Evolutionary conservation across 768 basidiomycete species (phyloP).

Genomic region (Termitomyces bulborhizus): DNA sequence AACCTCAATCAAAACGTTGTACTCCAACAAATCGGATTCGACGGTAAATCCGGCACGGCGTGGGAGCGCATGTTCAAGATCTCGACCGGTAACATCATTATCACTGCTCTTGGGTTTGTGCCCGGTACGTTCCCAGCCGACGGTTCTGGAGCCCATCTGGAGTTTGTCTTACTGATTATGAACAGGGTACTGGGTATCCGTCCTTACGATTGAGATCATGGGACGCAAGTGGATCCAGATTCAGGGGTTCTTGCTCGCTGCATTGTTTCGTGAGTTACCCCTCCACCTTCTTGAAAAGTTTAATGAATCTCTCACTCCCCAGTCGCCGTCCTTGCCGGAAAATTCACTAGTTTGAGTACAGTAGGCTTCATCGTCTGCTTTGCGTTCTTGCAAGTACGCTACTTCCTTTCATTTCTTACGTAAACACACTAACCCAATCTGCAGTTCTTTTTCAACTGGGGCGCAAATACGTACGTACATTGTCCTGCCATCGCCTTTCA

Average conservation of each 20-base stretch:
- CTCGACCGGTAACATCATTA: constrained; percentile 61
- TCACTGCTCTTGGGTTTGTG: constrained; percentile 71
- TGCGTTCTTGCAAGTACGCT: constrained; percentile 50
- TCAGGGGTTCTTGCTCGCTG: constrained; percentile 67
- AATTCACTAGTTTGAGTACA: constrained; percentile 50
- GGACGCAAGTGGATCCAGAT: constrained; percentile 75
- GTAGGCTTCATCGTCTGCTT: constrained; percentile 68
- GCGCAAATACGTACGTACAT: constrained; percentile 54
- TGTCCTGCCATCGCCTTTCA: not conserved
- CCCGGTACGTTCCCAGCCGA: constrained; percentile 38
- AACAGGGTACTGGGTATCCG: constrained; percentile 61
- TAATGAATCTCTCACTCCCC: not conserved
- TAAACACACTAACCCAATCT: not conserved
- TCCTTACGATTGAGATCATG: constrained; percentile 65
- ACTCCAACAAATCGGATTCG: constrained; percentile 67
- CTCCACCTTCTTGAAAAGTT: no score
- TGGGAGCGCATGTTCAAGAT: constrained; percentile 67
- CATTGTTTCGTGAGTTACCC: constrained; percentile 50
- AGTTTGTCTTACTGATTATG: no score
- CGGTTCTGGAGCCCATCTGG: no score
- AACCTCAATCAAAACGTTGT: constrained; percentile 70
- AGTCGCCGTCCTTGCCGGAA: constrained; percentile 56
- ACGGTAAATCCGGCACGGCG: constrained; percentile 45
- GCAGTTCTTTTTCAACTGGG: constrained; percentile 80
- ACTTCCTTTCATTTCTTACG: not conserved